Evolutionary conservation across 345 rosid genomes (phyloP).

Genomic region (Murraya koenigii): DNA sequence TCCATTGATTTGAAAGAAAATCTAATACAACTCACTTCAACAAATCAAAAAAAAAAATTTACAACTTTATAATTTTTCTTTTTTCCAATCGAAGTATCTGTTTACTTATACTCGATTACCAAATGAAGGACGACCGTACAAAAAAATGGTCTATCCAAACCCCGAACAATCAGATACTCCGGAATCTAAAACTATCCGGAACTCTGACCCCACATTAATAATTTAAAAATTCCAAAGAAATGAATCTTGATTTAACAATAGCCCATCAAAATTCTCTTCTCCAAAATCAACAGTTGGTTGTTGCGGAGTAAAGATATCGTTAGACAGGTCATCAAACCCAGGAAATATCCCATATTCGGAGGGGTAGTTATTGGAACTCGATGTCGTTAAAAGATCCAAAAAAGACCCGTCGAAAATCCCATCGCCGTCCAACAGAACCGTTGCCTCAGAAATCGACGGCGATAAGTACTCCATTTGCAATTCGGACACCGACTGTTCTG

Average conservation of each 20-base stretch:
- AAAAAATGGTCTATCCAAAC: slow-evolving; percentile 16
- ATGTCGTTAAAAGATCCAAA: slow-evolving; percentile 25
- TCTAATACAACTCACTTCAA: background rate
- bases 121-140: slow-evolving; percentile 7
- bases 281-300: slow-evolving; percentile 23
- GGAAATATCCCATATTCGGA: slow-evolving; percentile 50
- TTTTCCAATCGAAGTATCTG: too few relatives aligned
- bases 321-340: slow-evolving; percentile 46
- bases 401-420: slow-evolving; percentile 22
- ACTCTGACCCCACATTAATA: background rate
- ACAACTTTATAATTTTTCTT: background rate
- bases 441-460: slow-evolving; percentile 35
- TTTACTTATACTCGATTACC: background rate
- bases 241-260: slow-evolving; percentile 26
- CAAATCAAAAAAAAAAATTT: background rate
- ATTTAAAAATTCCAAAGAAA: slow-evolving; percentile 63
- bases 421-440: slow-evolving; percentile 33
- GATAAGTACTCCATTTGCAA: slow-evolving; percentile 45
- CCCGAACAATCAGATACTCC: background rate
- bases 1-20: background rate
- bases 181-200: slow-evolving; percentile 24
- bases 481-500: slow-evolving; percentile 28
- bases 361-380: slow-evolving; percentile 28
- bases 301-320: slow-evolving; percentile 34
- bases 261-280: slow-evolving; percentile 37